Evolutionary conservation across 371 early-diverging fungal genomes (phyloP).

Genomic region (Rhizomucor pusillus): DNA sequence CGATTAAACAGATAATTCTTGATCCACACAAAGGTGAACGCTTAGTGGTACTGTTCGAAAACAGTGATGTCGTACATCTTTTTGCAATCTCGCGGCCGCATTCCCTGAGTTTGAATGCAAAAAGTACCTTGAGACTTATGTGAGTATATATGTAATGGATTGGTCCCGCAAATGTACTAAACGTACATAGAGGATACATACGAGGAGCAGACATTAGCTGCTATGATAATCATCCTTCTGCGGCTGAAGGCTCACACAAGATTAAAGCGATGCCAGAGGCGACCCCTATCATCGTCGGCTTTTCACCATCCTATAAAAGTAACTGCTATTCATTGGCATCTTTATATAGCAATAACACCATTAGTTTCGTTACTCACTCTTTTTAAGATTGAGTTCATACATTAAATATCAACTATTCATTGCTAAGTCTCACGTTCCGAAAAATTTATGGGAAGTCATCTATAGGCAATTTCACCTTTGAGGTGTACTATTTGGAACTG

Average conservation of each 20-base stretch:
- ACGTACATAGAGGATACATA: slow-evolving; percentile 27
- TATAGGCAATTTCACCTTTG: too few species aligned
- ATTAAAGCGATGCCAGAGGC: slow-evolving; percentile 9
- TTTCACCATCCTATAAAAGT: slow-evolving; percentile 15
- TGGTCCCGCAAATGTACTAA: neutral
- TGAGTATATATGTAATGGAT: slow-evolving; percentile 14
- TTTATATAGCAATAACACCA: slow-evolving; percentile 25
- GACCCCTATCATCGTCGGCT: slow-evolving; percentile 19
- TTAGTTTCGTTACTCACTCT: slow-evolving; percentile 16
- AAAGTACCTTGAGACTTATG: slow-evolving; percentile 18
- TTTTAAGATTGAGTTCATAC: too few species aligned
- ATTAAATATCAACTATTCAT: too few species aligned
- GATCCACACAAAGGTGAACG: slow-evolving; percentile 30
- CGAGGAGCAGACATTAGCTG: slow-evolving; percentile 16
- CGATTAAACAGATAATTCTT: slow-evolving; percentile 32
- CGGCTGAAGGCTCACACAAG: neutral
- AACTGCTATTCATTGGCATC: slow-evolving; percentile 24
- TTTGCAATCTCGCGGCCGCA: slow-evolving; percentile 20
- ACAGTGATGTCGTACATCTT: slow-evolving; percentile 20
- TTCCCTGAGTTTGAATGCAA: slow-evolving; percentile 13
- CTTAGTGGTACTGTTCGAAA: slow-evolving; percentile 28
- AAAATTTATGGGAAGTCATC: too few species aligned
- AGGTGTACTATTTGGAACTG: too few species aligned
- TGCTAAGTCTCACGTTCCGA: too few species aligned
- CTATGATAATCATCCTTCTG: neutral